phyloP scores from a whole-genome alignment of 1,139 yeast genomes.

The Saccharomyces pastorianus region DNA sequence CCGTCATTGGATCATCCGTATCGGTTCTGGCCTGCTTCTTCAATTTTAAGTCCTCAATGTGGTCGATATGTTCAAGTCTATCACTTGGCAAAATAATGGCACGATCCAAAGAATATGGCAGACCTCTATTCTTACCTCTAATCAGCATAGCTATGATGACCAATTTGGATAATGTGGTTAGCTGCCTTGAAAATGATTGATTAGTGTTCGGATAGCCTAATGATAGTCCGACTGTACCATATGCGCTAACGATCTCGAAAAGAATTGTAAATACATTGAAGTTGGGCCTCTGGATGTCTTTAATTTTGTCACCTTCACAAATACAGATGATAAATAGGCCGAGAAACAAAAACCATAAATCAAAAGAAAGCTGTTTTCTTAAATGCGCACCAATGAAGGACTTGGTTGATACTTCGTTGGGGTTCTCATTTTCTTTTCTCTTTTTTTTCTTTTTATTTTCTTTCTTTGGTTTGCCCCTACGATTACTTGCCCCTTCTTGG shows the following conservation, averaged over 20 bases:
- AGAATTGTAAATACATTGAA: constrained; percentile 66
- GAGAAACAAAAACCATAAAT: constrained; percentile 85
- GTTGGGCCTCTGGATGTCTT: constrained; percentile 37
- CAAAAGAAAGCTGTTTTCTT: constrained; percentile 85
- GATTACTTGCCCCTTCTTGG: constrained; percentile 5
- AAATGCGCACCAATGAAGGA: constrained; percentile 81
- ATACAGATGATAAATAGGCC: constrained; percentile 82
- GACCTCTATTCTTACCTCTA: constrained; percentile 94
- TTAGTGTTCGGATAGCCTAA: constrained; percentile 65
- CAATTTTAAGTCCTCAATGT: constrained; percentile 44
- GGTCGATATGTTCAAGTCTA: constrained; percentile 59
- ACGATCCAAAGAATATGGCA: constrained; percentile 88
- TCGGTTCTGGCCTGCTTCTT: constrained; percentile 1
- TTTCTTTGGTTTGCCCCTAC: constrained; percentile 2
- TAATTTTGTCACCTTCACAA: constrained; percentile 63
- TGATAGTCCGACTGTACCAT: constrained; percentile 79
- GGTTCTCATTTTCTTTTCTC: constrained; percentile 3
- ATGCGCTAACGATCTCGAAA: constrained; percentile 49
- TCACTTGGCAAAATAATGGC: constrained; percentile 84
- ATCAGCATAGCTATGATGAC: constrained; percentile 84
- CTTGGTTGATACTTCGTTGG: constrained; percentile 24
- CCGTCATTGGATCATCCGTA: background rate
- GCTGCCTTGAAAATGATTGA: constrained; percentile 67
- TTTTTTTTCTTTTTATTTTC: constrained; percentile 3
- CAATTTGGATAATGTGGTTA: constrained; percentile 66